Evolutionary conservation across 1,284 basidiomycete species (phyloP), one percentile per base, ranked within the genome.

Genomic region (Psilocybe mexicana): DNA sequence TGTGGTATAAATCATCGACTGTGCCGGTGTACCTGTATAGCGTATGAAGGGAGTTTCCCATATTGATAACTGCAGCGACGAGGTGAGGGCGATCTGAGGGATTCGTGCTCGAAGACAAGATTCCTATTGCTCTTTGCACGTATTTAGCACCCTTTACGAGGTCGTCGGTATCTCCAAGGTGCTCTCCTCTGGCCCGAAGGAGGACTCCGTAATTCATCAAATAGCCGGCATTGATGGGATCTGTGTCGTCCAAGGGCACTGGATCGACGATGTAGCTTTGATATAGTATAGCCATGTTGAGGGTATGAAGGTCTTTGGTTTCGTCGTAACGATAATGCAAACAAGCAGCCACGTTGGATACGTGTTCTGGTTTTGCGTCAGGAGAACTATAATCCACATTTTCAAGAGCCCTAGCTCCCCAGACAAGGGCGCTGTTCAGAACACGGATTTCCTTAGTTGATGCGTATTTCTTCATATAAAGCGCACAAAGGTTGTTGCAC

Each of bases 121-220:
- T 36, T 4, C 54, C 38, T 35, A 55, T 49, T 12, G 54, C 46
- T 38, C 46, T 35, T 46, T 55, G 54, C 8, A 55, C 12, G 12
- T 23, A 12, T 35, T 43, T 49, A 6, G 46, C 54, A 10, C 46
- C 46, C 3, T 48, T 36, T 8, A 43, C 54, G 11, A 55, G 24
- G 42, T 55, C 54, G 2, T 33, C n/a, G n/a, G 40, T 43, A 28
- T 55, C 28, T 6, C 54, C 54, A 1, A 49, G 35, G 38, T 42
- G 46, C 26, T 55, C 46, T n/a, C 54, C 54, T 33, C 54, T 48
- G 10, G 38, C 35, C 12, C 26, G 54, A 24, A 55, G 54, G 5
- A 49, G 49, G 42, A 23, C 38, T 7, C 54, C 54, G 30, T 55
- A 55, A 44, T 55, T 55, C 38, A 55, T 43, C 14, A 55, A 25